Conservation (phyloP, 805 yeast species). For the Monosporozyma aquatica region DNA sequence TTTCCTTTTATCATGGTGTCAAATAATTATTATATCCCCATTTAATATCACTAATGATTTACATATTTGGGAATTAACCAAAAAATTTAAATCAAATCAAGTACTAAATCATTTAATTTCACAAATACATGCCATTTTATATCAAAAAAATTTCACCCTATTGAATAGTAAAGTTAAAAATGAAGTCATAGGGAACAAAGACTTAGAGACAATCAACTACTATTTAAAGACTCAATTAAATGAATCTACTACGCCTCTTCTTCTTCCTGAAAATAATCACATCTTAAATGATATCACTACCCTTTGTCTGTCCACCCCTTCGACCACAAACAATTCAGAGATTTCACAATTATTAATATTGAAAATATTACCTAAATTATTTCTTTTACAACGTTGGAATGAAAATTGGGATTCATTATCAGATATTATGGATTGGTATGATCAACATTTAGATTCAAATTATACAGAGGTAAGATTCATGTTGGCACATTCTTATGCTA, state of each 20-base stretch:
- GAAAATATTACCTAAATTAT: conserved; percentile 22
- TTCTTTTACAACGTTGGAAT: conserved; percentile 14
- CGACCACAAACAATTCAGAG: neutral
- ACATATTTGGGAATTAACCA: conserved; percentile 32
- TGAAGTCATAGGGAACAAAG: conserved; percentile 5
- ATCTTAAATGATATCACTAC: no score
- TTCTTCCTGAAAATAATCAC: neutral
- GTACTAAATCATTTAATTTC: conserved; percentile 27
- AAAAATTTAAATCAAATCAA: conserved; percentile 38
- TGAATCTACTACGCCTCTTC: neutral
- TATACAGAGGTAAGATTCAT: conserved; percentile 54
- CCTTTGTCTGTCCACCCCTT: no score
- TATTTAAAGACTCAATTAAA: conserved; percentile 9
- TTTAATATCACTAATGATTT: conserved; percentile 43
- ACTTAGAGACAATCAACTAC: conserved; percentile 15
- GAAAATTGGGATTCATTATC: conserved; percentile 37
- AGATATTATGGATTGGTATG: conserved; percentile 39
- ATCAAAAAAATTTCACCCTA: conserved; percentile 15
- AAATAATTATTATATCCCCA: conserved; percentile 63
- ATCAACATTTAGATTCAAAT: conserved; percentile 36
- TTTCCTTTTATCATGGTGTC: conserved; percentile 60
- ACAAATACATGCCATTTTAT: conserved; percentile 25
- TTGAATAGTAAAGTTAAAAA: conserved; percentile 6
- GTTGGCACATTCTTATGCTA: conserved; percentile 57
- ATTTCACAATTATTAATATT: neutral